A percentile compares a stretch with the other conserved stretches of the same genome.
Evolutionary conservation across 345 rosid species (phyloP).

Genomic region (Bruguiera parviflora): DNA sequence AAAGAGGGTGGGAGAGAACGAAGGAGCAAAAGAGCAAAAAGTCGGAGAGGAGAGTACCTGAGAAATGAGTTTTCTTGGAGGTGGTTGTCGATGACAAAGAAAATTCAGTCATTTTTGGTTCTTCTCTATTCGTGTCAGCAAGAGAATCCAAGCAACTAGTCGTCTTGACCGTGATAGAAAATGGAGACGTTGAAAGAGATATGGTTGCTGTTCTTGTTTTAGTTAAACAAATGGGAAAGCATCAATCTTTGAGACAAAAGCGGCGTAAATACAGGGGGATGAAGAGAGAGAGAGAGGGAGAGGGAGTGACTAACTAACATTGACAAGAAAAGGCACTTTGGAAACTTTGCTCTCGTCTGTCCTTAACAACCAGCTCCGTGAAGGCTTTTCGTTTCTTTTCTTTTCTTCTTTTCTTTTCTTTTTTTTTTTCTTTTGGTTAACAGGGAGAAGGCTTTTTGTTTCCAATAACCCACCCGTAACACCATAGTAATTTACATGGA

Average conservation of each 20-base stretch:
- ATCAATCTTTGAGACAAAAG: slow-evolving; percentile 22
- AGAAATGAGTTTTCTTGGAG: slow-evolving; percentile 40
- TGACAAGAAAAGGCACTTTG: slow-evolving; percentile 37
- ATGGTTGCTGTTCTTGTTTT: slow-evolving; percentile 20
- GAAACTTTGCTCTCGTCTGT: slow-evolving; percentile 34
- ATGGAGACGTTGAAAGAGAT: slow-evolving; percentile 14
- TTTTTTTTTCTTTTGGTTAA: too few species aligned
- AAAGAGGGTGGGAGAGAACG: slow-evolving; percentile 57
- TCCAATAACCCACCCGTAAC: neutral
- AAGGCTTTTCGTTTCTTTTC: neutral
- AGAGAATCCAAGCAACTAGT: neutral
- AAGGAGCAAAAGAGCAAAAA: slow-evolving; percentile 48
- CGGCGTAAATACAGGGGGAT: slow-evolving; percentile 59
- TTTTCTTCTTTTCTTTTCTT: too few species aligned
- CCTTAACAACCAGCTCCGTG: slow-evolving; percentile 38
- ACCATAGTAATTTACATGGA: neutral
- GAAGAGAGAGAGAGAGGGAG: neutral
- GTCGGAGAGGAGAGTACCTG: slow-evolving; percentile 45
- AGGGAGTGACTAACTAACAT: slow-evolving; percentile 24
- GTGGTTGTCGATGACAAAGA: slow-evolving; percentile 30
- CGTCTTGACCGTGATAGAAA: slow-evolving; percentile 14
- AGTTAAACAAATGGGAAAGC: slow-evolving; percentile 12
- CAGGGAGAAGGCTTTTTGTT: neutral
- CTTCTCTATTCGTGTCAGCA: neutral
- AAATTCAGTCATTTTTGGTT: slow-evolving; percentile 50